phyloP scores from a whole-genome alignment of 202 grass and related monocot genomes.

The Carex sylvatica region DNA sequence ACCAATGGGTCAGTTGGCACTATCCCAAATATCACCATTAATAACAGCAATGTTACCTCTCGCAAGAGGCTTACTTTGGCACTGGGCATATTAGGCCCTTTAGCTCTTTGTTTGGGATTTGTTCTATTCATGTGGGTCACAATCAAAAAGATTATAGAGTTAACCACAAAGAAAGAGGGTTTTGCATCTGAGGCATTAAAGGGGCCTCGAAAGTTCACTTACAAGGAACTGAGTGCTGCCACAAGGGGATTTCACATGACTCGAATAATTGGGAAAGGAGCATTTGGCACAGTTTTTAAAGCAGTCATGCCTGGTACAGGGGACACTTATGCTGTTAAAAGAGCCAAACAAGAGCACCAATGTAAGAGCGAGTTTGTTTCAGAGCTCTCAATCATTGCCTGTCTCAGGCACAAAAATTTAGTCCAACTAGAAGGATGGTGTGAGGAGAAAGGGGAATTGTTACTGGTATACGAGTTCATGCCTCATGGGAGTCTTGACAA shows the following conservation, averaged over 20 bases:
- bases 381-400: conserved; percentile 81
- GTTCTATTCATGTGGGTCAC: conserved; percentile 60
- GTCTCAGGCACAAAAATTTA: conserved; percentile 88
- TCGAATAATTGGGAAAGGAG: conserved; percentile 67
- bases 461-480: conserved; percentile 66
- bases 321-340: conserved; percentile 55
- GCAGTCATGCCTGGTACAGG: conserved; percentile 37
- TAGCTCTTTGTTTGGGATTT: conserved; percentile 45
- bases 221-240: conserved; percentile 65
- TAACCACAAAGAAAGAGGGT: conserved; percentile 34
- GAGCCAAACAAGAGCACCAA: conserved; percentile 73
- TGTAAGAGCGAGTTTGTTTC: conserved; percentile 77
- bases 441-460: conserved; percentile 66
- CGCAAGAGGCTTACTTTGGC: conserved; percentile 44
- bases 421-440: conserved; percentile 87
- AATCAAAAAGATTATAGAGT: conserved; percentile 42
- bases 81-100: conserved; percentile 52
- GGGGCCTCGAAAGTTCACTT: conserved; percentile 79
- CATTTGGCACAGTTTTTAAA: conserved; percentile 89
- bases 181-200: conserved; percentile 50
- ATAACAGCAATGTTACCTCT: not conserved
- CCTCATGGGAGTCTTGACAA: conserved; percentile 63
- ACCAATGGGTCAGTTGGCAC: not conserved
- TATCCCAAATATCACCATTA: conserved; percentile 25
- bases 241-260: conserved; percentile 71